Conservation (phyloP, 768 basidiomycete species). For the Russula vinacea region DNA sequence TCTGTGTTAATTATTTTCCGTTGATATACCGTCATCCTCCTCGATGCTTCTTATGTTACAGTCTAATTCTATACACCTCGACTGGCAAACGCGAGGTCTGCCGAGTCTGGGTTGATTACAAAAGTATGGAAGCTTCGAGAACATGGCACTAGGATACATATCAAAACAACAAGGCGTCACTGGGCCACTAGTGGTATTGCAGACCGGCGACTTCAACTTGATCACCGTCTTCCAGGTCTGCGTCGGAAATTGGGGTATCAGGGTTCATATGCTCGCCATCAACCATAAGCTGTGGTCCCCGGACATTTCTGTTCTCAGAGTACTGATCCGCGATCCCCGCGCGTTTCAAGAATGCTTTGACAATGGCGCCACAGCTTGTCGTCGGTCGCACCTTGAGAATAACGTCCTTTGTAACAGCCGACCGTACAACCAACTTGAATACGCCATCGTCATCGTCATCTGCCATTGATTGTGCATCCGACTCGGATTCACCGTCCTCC, state of each 20-base stretch:
- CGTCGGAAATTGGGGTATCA: conserved; percentile 56
- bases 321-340: conserved; percentile 59
- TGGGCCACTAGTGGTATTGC: background rate
- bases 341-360: conserved; percentile 70
- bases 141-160: background rate
- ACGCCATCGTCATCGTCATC: conserved; percentile 42
- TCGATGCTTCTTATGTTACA: conserved; percentile 5
- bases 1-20: conserved; percentile 6
- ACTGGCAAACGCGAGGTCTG: background rate
- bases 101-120: background rate
- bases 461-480: conserved; percentile 28
- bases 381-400: conserved; percentile 67
- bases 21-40: conserved; percentile 3
- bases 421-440: conserved; percentile 66
- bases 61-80: conserved; percentile 12
- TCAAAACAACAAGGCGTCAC: background rate
- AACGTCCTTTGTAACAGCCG: conserved; percentile 53
- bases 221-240: conserved; percentile 78
- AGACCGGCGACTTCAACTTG: conserved; percentile 55
- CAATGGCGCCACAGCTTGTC: conserved; percentile 72
- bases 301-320: conserved; percentile 37
- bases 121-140: background rate
- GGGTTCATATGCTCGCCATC: conserved; percentile 73
- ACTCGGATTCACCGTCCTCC: conserved; percentile 33
- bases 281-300: conserved; percentile 51